Base-by-base conservation (phyloP, 2,329 filamentous ascomycete species). In the Pseudocercospora pini-densiflorae region DNA sequence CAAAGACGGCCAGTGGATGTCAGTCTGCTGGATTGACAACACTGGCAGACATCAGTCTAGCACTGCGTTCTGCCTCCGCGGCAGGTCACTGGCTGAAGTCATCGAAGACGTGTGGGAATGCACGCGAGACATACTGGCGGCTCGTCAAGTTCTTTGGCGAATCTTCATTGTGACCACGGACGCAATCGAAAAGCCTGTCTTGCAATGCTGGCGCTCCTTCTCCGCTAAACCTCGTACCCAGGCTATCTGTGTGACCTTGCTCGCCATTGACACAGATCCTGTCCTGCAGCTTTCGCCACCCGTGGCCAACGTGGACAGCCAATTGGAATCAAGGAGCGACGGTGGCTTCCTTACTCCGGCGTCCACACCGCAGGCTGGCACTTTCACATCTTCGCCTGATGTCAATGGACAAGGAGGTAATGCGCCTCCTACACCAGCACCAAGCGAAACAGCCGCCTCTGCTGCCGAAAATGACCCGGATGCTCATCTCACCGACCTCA, bases 1-100 rank as follows among this genome's bases (percentile, higher is more conserved):
- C 73, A 83, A 89, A 10, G 91, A 94, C 76, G 88, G 90, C 21
- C 83, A 89, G 8, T 97, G 93, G 93, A 81, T 95, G 43, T 90
- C 89, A 12, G 90, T 88, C 5, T 90, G 90, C 0, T 96, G 92
- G 92, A 92, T 90, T 1, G 92, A 96, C 75, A 92, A 89, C 71
- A 86, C 87, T 27, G 92, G 92, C 1, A 88, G 87, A 66, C 88
- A 91, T 67, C 91, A 94, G 76, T 88, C 89, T 70, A 91, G 86
- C 16, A 86, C 89, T 0, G 90, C 91, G 0, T 94, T 93, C 77
- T 92, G 90, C 72, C 81, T 94, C 2, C 76, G 53, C 83, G 88
- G 16, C 85, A 88, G 78, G 82, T 85, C 71, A 82, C 87, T 93
- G 68, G 81, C 82, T 14, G 88, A 91, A 23, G 82, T 93, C n/a